Evolutionary conservation across 306 rosid species (phyloP).

Genomic region (Lotus japonicus): DNA sequence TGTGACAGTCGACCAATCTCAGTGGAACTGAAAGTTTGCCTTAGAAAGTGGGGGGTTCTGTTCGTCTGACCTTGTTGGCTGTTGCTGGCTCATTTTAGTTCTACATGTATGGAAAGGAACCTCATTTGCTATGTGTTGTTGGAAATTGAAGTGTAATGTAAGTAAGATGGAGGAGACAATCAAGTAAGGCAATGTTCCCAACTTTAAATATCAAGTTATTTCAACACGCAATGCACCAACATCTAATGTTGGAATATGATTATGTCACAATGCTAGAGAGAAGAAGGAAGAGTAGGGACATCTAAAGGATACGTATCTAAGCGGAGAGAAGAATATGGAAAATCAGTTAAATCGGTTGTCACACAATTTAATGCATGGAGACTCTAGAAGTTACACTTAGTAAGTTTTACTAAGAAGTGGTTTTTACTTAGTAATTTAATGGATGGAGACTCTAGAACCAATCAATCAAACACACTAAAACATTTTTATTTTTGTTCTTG

Average conservation of each 20-base stretch:
- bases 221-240: conserved; percentile 49
- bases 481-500: too few relatives aligned
- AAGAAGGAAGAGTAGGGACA: not conserved
- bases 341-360: too few relatives aligned
- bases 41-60: conserved; percentile 51
- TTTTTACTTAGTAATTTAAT: too few relatives aligned
- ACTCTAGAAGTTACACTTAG: too few relatives aligned
- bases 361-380: too few relatives aligned
- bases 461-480: too few relatives aligned
- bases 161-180: conserved; percentile 5
- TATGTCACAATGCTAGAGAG: not conserved
- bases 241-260: conserved; percentile 15
- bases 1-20: conserved; percentile 9
- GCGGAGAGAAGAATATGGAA: too few relatives aligned
- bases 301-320: too few relatives aligned
- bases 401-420: too few relatives aligned
- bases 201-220: not conserved
- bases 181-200: conserved; percentile 25
- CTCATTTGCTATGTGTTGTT: conserved; percentile 27
- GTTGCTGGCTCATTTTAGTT: conserved; percentile 12
- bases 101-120: not conserved
- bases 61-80: not conserved
- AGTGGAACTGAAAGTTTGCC: conserved; percentile 19
- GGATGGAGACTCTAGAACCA: too few relatives aligned
- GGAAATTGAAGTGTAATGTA: conserved; percentile 46